Conservation (phyloP, 2,329 filamentous ascomycete genomes). For the Mariannaea elegans region DNA sequence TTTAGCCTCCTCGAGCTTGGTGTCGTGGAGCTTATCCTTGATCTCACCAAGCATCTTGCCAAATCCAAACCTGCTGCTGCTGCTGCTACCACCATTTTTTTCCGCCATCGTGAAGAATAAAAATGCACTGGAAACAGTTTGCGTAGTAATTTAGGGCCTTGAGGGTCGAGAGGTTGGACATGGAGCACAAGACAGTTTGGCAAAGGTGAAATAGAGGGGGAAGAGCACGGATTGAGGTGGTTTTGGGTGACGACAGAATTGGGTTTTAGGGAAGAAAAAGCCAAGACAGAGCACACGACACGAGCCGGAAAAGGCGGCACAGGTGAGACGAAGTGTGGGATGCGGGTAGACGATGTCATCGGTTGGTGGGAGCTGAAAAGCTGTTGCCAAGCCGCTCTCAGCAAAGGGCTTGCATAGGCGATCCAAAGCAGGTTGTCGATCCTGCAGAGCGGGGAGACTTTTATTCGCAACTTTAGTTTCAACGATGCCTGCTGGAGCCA, state of each 20-base stretch:
- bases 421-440: slow-evolving; percentile 12
- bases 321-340: slow-evolving; percentile 10
- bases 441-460: slow-evolving; percentile 10
- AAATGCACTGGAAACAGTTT: background rate
- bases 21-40: slow-evolving; percentile 64
- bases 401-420: slow-evolving; percentile 8
- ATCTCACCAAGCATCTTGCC: slow-evolving; percentile 56
- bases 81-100: slow-evolving; percentile 18
- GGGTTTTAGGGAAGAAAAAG: background rate
- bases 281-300: slow-evolving; percentile 5
- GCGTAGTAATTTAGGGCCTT: background rate
- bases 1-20: slow-evolving; percentile 66
- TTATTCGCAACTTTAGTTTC: slow-evolving; percentile 17
- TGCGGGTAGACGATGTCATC: slow-evolving; percentile 20
- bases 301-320: slow-evolving; percentile 21
- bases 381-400: slow-evolving; percentile 12
- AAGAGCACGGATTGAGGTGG: background rate
- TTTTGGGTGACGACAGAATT: background rate
- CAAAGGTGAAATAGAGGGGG: background rate
- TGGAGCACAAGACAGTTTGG: background rate
- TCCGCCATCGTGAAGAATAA: slow-evolving; percentile 38
- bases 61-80: slow-evolving; percentile 37
- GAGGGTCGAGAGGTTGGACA: background rate
- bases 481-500: slow-evolving; percentile 8
- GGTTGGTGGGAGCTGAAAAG: slow-evolving; percentile 18